phyloP scores from a whole-genome alignment of 1,139 yeast genomes.

The Candida buenavistaensis region DNA sequence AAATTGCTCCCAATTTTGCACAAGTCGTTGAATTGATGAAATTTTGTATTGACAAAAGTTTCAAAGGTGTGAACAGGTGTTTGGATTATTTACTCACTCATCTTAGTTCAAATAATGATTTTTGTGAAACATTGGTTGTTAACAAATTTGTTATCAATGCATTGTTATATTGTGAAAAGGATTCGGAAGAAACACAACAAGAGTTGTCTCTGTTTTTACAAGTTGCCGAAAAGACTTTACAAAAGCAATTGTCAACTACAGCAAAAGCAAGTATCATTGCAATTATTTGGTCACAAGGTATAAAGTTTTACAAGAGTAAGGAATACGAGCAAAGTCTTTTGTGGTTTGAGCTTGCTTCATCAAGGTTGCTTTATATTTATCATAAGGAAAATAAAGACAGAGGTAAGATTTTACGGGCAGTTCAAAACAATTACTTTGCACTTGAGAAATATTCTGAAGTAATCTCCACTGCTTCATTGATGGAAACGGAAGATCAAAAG shows the following conservation, averaged over 20 bases:
- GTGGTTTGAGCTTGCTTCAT: slow-evolving; percentile 25
- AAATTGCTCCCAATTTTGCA: slow-evolving; percentile 14
- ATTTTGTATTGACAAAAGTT: slow-evolving; percentile 16
- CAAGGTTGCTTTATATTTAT: slow-evolving; percentile 18
- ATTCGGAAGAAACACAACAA: slow-evolving; percentile 1
- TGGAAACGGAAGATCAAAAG: slow-evolving; percentile 14
- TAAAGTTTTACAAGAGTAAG: slow-evolving; percentile 17
- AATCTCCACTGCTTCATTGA: slow-evolving; percentile 5
- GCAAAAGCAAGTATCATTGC: slow-evolving; percentile 22
- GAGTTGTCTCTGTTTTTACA: slow-evolving; percentile 17
- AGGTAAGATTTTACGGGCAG: slow-evolving; percentile 27
- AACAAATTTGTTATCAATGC: slow-evolving; percentile 12
- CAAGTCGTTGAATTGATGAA: slow-evolving; percentile 17
- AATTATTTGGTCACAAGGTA: slow-evolving; percentile 31
- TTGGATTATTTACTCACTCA: slow-evolving; percentile 24
- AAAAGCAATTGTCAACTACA: slow-evolving; percentile 17
- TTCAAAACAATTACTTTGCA: slow-evolving; percentile 21
- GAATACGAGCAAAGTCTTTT: slow-evolving; percentile 16
- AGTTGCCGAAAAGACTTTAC: slow-evolving; percentile 21
- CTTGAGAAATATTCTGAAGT: slow-evolving; percentile 15
- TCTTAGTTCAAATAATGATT: slow-evolving; percentile 15
- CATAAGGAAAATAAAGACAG: slow-evolving; percentile 17
- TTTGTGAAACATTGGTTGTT: slow-evolving; percentile 19
- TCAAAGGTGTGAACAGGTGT: slow-evolving; percentile 22
- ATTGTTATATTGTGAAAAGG: slow-evolving; percentile 2